Evolutionary conservation across 768 basidiomycete genomes (phyloP), one percentile per base, ranked within the genome.

Genomic region (Xerocomus brunneocitrinus): DNA sequence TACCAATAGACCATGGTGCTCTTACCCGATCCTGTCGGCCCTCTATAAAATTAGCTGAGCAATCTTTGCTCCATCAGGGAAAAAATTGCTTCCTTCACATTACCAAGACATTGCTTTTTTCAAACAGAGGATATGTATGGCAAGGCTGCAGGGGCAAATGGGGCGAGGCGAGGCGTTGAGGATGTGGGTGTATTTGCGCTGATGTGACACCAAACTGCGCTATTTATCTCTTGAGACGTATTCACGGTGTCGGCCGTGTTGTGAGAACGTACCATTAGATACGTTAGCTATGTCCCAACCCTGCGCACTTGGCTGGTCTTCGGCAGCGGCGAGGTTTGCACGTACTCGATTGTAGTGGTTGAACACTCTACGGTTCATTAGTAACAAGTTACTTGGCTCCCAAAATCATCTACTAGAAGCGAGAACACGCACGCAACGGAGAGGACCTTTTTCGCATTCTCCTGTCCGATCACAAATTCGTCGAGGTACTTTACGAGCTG

Each of bases 51-150:
- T 47, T 45, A 24, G 41, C 34, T 58, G 43, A 54, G 60, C 9
- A 14, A 57, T 49, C 31, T 3, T 45, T 8, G 30, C 53, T 36
- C 50, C 49, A 55, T 24, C 40, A 10, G 14, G 48, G 30, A 54
- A 49, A 22, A 32, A 28, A 47, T n/a, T 14, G 9, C 32, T 49
- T 34, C 71, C 80, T 51, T 60, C 66, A 94, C 93, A 98, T 79
- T 54, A 98, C 85, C 40, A 98, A 73, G 3, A 98, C 91, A 65
- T 98, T 98, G 62, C 91, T 94, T 78, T 98, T 98, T 76, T 98
- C 95, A 49, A 95, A 90, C 25, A 83, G 65, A 22, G 86, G 80
- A 13, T 73, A 61, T 8, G 73, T 68, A 42, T 76, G 74, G n/a
- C 71, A 78, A 46, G 74, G 62, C 36, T 66, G 71, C 22, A 78